phyloP scores from a whole-genome alignment of 2,329 filamentous ascomycete genomes.

The Alternaria sp. region DNA sequence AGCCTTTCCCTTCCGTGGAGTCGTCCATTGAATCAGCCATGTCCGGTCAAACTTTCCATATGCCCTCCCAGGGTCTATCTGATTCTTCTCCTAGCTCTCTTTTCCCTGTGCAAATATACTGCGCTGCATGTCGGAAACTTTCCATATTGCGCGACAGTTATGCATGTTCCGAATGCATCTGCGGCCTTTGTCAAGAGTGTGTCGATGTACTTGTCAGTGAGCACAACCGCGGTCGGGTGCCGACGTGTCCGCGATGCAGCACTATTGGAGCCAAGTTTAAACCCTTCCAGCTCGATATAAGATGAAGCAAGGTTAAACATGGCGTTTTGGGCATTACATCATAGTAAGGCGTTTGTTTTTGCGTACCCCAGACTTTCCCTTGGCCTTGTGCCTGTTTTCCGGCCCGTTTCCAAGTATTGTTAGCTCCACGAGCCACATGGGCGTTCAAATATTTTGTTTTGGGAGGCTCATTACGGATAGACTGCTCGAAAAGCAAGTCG shows the following conservation, averaged over 20 bases:
- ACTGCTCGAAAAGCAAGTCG: conserved; percentile 10
- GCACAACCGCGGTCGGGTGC: conserved; percentile 73
- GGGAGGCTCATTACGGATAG: conserved; percentile 1
- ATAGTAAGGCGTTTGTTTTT: conserved; percentile 23
- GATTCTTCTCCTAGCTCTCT: conserved; percentile 67
- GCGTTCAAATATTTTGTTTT: conserved; percentile 22
- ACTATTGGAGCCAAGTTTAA: conserved; percentile 83
- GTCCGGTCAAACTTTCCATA: conserved; percentile 74
- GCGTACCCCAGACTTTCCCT: conserved; percentile 4
- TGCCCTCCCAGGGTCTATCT: conserved; percentile 58
- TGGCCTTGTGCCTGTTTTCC: conserved; percentile 12
- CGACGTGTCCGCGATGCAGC: conserved; percentile 77
- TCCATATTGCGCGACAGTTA: conserved; percentile 84
- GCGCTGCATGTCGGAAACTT: conserved; percentile 82
- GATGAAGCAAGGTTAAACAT: conserved; percentile 57
- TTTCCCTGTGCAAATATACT: conserved; percentile 81
- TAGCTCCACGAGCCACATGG: conserved; percentile 30
- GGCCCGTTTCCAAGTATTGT: conserved; percentile 17
- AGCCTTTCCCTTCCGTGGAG: conserved; percentile 92
- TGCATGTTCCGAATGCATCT: conserved; percentile 96
- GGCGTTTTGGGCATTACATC: conserved; percentile 14
- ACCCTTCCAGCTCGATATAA: conserved; percentile 83
- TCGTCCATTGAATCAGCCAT: conserved; percentile 73
- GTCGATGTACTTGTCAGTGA: conserved; percentile 81
- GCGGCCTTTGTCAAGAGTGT: conserved; percentile 87